A percentile compares a stretch with the other conserved stretches of the same genome.
These are phyloP conservation scores for Laguncularia racemosa DNA, from an alignment of 345 rosid species.

Conservation along the genomic window DNA sequence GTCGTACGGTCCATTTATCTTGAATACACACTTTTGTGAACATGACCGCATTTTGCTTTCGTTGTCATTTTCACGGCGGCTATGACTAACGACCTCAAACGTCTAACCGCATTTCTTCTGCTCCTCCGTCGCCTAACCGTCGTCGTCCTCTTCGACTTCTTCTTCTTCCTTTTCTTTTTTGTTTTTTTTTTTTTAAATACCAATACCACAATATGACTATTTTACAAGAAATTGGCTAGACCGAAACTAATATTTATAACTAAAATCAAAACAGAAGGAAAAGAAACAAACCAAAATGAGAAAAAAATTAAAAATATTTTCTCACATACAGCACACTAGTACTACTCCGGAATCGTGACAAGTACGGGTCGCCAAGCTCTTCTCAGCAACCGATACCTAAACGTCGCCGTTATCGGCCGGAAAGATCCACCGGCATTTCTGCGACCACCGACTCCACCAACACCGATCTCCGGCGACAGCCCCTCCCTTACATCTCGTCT, in stretches of 20 bases:
- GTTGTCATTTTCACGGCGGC: constrained; percentile 1
- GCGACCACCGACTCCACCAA: constrained; percentile 22
- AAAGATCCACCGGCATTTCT: constrained; percentile 35
- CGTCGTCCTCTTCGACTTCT: too few species aligned
- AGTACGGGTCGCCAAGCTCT: constrained; percentile 88
- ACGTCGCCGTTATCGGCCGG: constrained; percentile 41
- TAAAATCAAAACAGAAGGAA: not conserved
- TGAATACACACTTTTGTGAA: not conserved
- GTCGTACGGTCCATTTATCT: too few species aligned
- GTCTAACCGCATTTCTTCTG: not conserved
- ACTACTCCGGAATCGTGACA: constrained; percentile 73
- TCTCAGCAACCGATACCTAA: constrained; percentile 59
- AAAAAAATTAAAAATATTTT: constrained; percentile 5
- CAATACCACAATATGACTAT: too few species aligned
- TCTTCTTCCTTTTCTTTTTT: not conserved
- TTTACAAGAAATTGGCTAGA: too few species aligned
- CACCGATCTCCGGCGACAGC: constrained; percentile 16
- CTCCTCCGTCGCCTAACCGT: too few species aligned
- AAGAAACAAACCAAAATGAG: not conserved
- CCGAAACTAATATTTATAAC: too few species aligned
- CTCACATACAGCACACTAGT: not conserved
- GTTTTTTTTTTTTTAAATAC: too few species aligned
- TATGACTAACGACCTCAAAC: not conserved
- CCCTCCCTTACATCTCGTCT: constrained; percentile 22
- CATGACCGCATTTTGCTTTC: constrained; percentile 7